A percentile compares a stretch with the other conserved stretches of the same genome.
Evolutionary conservation across 805 yeast genomes (phyloP).

Genomic region (Saccharomycopsis synnaedendra): DNA sequence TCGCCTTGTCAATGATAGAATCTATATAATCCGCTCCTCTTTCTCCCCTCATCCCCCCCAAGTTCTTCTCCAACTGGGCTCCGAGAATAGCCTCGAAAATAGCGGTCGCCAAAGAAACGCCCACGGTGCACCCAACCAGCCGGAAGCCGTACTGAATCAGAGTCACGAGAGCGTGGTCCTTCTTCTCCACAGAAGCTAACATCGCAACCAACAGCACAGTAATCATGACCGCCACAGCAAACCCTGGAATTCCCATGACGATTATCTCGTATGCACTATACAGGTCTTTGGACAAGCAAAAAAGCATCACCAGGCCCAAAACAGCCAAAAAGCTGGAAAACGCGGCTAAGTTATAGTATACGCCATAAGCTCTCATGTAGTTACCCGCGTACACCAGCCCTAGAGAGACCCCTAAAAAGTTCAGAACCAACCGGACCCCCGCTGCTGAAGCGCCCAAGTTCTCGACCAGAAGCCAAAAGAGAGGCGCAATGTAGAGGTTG

Average conservation of each 20-base stretch:
- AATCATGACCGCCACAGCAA: conserved; percentile 54
- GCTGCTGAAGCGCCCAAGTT: conserved; percentile 42
- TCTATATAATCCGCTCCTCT: conserved; percentile 27
- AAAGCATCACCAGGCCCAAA: conserved; percentile 32
- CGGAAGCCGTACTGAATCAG: conserved; percentile 85
- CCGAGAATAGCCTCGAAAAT: conserved; percentile 43
- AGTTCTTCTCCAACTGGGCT: not conserved
- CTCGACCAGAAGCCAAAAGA: conserved; percentile 47
- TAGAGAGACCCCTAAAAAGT: conserved; percentile 53
- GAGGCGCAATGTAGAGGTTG: conserved; percentile 57
- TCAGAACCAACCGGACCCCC: conserved; percentile 43
- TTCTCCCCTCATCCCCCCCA: conserved; percentile 20
- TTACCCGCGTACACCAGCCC: conserved; percentile 62
- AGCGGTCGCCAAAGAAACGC: conserved; percentile 61
- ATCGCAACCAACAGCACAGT: conserved; percentile 66
- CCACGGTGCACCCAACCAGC: conserved; percentile 78
- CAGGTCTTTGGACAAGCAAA: conserved; percentile 12
- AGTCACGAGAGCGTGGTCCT: conserved; percentile 74
- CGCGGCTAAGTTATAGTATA: conserved; percentile 39
- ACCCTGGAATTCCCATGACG: conserved; percentile 42
- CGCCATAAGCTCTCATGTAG: conserved; percentile 58
- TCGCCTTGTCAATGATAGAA: conserved; percentile 38
- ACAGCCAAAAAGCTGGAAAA: conserved; percentile 31
- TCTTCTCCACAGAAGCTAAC: conserved; percentile 60
- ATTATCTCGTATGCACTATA: conserved; percentile 29